A percentile compares a stretch with the other conserved stretches of the same genome.
These are phyloP conservation scores for Diaporthe amygdali DNA, from an alignment of 2,329 filamentous ascomycete species.

Conservation along the genomic window DNA sequence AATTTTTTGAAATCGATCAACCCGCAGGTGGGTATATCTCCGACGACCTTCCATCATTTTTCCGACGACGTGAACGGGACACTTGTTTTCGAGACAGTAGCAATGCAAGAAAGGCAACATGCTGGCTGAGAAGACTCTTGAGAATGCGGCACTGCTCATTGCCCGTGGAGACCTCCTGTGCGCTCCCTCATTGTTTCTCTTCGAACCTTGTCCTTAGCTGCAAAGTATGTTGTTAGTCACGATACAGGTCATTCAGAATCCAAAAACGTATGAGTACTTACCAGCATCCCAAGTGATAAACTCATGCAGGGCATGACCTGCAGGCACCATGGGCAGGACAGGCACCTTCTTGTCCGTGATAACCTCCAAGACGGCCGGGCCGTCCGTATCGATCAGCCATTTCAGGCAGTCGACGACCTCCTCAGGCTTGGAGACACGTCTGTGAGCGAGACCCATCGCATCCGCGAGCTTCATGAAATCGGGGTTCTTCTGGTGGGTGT, in stretches of 20 bases:
- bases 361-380: slow-evolving; percentile 92
- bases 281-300: slow-evolving; percentile 87
- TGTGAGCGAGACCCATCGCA: slow-evolving; percentile 84
- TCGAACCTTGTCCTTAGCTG: slow-evolving; percentile 72
- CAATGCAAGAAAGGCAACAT: not conserved
- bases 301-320: slow-evolving; percentile 85
- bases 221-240: slow-evolving; percentile 40
- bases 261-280: slow-evolving; percentile 45
- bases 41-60: not conserved
- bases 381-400: slow-evolving; percentile 89
- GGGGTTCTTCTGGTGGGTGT: slow-evolving; percentile 95
- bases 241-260: not conserved
- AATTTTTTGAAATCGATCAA: slow-evolving; percentile 14
- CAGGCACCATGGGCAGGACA: slow-evolving; percentile 97
- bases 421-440: slow-evolving; percentile 73
- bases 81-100: not conserved
- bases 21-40: slow-evolving; percentile 2
- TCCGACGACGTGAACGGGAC: not conserved
- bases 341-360: slow-evolving; percentile 91
- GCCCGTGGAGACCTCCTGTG: slow-evolving; percentile 57
- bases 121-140: not conserved
- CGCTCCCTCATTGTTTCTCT: slow-evolving; percentile 71
- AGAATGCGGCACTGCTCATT: not conserved
- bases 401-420: slow-evolving; percentile 80
- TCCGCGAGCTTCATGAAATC: slow-evolving; percentile 93